These are phyloP conservation scores for Bipolaris victoriae DNA, from an alignment of 2,329 filamentous ascomycete species.

Conservation along the genomic window DNA sequence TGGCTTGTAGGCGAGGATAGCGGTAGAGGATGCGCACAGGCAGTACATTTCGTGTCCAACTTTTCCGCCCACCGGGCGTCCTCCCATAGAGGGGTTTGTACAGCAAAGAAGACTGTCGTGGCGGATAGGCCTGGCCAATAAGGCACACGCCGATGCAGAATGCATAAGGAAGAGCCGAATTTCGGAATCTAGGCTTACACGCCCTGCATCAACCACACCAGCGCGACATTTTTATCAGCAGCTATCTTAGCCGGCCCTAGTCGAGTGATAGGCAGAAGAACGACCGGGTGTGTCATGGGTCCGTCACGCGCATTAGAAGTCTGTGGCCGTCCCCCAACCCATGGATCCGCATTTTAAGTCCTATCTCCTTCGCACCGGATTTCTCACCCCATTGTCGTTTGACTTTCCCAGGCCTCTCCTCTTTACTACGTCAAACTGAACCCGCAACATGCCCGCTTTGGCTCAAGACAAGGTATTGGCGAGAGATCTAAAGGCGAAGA, in stretches of 20 bases:
- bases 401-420: conserved; percentile 22
- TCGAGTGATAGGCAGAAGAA: conserved; percentile 30
- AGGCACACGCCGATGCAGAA: conserved; percentile 25
- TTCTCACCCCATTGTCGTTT: conserved; percentile 29
- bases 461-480: conserved; percentile 33
- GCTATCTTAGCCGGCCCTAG: conserved; percentile 29
- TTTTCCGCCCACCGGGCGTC: conserved; percentile 34
- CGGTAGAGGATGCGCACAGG: conserved; percentile 15
- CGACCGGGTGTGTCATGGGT: conserved; percentile 36
- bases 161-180: conserved; percentile 28
- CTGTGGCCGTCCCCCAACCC: conserved; percentile 12
- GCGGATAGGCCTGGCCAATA: conserved; percentile 26
- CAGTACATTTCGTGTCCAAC: conserved; percentile 26
- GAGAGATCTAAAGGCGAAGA: conserved; percentile 41
- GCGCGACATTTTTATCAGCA: conserved; percentile 36
- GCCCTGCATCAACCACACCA: conserved; percentile 29
- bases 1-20: conserved; percentile 9
- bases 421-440: conserved; percentile 8
- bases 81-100: conserved; percentile 33
- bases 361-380: conserved; percentile 20
- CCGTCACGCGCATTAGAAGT: conserved; percentile 30
- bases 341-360: conserved; percentile 28
- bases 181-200: conserved; percentile 29
- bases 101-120: conserved; percentile 4
- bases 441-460: conserved; percentile 39